phyloP scores from a whole-genome alignment of 2,329 filamentous ascomycete species.

The Stachybotrys chlorohalonatus region DNA sequence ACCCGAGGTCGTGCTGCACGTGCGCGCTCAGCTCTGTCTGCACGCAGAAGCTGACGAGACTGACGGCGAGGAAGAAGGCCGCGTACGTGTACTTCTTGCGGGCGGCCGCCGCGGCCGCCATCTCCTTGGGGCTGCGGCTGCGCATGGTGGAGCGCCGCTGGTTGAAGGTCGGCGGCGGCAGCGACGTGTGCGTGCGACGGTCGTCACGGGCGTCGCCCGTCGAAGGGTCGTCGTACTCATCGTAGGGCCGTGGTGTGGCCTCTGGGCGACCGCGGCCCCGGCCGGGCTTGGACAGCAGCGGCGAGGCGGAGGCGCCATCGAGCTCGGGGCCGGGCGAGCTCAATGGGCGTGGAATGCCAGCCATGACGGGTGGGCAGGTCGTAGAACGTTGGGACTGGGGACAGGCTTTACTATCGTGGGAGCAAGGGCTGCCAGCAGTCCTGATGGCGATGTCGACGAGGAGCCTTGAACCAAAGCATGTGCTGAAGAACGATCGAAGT shows the following conservation, averaged over 20 bases:
- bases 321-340: slow-evolving; percentile 4
- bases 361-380: neutral
- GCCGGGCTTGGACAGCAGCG: slow-evolving; percentile 12
- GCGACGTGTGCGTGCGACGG: slow-evolving; percentile 15
- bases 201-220: slow-evolving; percentile 13
- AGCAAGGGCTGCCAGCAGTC: slow-evolving; percentile 1
- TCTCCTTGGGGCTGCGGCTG: slow-evolving; percentile 61
- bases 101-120: slow-evolving; percentile 35
- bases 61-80: slow-evolving; percentile 71
- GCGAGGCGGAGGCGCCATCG: slow-evolving; percentile 7
- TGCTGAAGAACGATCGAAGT: neutral
- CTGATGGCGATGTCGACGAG: neutral
- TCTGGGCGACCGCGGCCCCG: slow-evolving; percentile 5
- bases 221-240: slow-evolving; percentile 7
- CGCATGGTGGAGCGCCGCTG: slow-evolving; percentile 57
- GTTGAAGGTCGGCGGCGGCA: slow-evolving; percentile 8
- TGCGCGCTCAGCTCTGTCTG: slow-evolving; percentile 95
- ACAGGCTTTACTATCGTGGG: slow-evolving; percentile 2
- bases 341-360: neutral
- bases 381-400: neutral
- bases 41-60: slow-evolving; percentile 78
- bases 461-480: neutral
- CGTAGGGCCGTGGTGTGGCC: neutral
- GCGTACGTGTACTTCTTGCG: slow-evolving; percentile 82
- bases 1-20: slow-evolving; percentile 84